These are phyloP conservation scores for Termitomyces heimii DNA, from an alignment of 768 basidiomycete genomes.

Conservation along the genomic window DNA sequence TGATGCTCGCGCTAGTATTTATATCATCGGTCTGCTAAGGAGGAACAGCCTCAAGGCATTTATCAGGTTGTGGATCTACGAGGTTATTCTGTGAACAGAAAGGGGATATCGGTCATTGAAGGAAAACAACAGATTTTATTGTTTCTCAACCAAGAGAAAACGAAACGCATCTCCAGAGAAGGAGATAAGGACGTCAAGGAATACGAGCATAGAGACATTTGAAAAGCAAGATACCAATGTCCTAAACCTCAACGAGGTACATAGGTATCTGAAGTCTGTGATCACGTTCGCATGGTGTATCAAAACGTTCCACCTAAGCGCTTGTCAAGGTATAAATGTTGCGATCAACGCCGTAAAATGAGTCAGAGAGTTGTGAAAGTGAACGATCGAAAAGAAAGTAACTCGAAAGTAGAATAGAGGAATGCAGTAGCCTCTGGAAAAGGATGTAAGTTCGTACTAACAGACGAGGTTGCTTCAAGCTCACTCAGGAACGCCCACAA, in stretches of 20 bases:
- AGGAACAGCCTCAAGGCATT: neutral
- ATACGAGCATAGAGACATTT: neutral
- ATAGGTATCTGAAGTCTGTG: neutral
- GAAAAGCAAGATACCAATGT: neutral
- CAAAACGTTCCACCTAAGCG: neutral
- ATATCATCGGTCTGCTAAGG: neutral
- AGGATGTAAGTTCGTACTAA: no score
- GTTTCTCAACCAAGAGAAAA: neutral
- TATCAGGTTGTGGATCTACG: neutral
- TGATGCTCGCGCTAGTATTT: neutral
- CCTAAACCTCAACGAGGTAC: neutral
- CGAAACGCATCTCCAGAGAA: no score
- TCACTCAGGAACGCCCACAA: neutral
- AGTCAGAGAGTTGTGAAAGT: neutral
- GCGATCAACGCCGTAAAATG: neutral
- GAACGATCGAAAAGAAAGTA: neutral
- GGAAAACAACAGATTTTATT: neutral
- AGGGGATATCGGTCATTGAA: neutral
- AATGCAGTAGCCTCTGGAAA: neutral
- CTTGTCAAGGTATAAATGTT: neutral
- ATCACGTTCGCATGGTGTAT: neutral
- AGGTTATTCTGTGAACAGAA: neutral
- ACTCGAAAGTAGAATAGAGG: neutral
- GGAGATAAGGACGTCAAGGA: neutral
- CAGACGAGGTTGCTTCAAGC: no score